Percentiles rank a stretch among this genome's conserved stretches.
These are phyloP conservation scores for Mycena alexandri DNA, from an alignment of 768 basidiomycete species.

Conservation along the genomic window DNA sequence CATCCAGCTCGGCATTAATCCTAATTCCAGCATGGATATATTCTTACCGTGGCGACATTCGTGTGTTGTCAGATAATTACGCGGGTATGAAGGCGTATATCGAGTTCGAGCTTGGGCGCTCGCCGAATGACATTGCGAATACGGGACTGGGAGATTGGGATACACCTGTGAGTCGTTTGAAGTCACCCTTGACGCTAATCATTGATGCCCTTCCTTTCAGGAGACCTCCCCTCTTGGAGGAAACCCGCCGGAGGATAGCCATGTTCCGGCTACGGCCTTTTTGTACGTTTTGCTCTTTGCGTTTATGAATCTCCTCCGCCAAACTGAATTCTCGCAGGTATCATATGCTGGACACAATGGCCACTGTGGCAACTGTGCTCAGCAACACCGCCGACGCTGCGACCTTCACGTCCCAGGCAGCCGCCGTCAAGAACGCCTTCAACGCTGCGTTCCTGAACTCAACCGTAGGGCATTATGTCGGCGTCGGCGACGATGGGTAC, in stretches of 20 bases:
- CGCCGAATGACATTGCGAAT: conserved; percentile 45
- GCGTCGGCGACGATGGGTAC: conserved; percentile 46
- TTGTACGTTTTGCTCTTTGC: conserved; percentile 38
- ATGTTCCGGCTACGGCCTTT: conserved; percentile 46
- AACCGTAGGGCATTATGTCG: conserved; percentile 40
- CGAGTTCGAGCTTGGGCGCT: conserved; percentile 45
- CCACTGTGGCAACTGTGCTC: conserved; percentile 41
- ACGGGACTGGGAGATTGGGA: conserved; percentile 53
- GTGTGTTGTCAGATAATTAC: conserved; percentile 44
- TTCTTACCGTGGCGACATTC: conserved; percentile 45
- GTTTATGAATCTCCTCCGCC: not conserved
- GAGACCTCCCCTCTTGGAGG: conserved; percentile 43
- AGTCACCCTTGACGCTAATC: not conserved
- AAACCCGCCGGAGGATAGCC: conserved; percentile 47
- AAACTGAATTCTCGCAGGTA: conserved; percentile 35
- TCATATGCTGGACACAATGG: conserved; percentile 46
- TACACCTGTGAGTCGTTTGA: conserved; percentile 60
- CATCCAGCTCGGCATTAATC: conserved; percentile 43
- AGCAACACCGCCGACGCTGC: conserved; percentile 41
- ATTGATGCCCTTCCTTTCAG: conserved; percentile 6
- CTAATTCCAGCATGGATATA: conserved; percentile 49
- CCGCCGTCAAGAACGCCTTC: conserved; percentile 44
- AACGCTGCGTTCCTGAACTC: conserved; percentile 44
- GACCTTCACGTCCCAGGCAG: conserved; percentile 42
- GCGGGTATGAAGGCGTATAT: conserved; percentile 47